These are phyloP conservation scores for Tricholoma bakamatsutake DNA, from an alignment of 768 basidiomycete species.

Conservation along the genomic window DNA sequence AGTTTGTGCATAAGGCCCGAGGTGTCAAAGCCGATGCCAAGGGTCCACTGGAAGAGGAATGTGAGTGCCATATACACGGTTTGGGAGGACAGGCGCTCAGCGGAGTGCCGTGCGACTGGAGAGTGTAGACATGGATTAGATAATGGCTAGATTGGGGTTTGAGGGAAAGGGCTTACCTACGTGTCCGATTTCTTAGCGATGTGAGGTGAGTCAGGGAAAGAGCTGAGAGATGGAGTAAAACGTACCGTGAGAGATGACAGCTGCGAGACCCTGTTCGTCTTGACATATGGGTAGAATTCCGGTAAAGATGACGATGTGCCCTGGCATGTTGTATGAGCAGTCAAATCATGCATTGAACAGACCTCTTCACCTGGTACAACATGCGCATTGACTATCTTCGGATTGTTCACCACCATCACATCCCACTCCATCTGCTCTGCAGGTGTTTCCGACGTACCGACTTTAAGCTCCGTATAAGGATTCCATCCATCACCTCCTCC, in stretches of 20 bases:
- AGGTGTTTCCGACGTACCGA: slow-evolving; percentile 12
- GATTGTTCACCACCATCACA: slow-evolving; percentile 74
- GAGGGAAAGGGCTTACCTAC: slow-evolving; percentile 37
- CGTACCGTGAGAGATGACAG: slow-evolving; percentile 80
- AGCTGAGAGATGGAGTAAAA: background rate
- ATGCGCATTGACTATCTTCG: slow-evolving; percentile 68
- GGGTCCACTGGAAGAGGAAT: slow-evolving; percentile 33
- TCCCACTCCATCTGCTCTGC: slow-evolving; percentile 49
- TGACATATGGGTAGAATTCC: slow-evolving; percentile 76
- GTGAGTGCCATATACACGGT: slow-evolving; percentile 35
- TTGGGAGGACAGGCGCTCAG: slow-evolving; percentile 50
- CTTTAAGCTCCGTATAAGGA: slow-evolving; percentile 24
- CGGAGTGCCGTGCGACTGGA: slow-evolving; percentile 36
- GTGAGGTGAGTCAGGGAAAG: background rate
- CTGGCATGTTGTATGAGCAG: slow-evolving; percentile 24
- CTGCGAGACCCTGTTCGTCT: slow-evolving; percentile 79
- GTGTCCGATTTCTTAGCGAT: slow-evolving; percentile 68
- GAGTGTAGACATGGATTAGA: background rate
- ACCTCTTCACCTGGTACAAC: slow-evolving; percentile 56
- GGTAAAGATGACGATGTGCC: slow-evolving; percentile 81
- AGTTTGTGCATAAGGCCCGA: slow-evolving; percentile 40
- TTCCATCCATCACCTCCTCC: slow-evolving; percentile 28
- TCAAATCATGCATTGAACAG: background rate
- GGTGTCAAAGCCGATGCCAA: slow-evolving; percentile 56
- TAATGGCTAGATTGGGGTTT: background rate